Percentiles rank a stretch among this genome's conserved stretches.
phyloP scores from a whole-genome alignment of 2,329 filamentous ascomycete genomes.

The Cytospora chrysosperma region DNA sequence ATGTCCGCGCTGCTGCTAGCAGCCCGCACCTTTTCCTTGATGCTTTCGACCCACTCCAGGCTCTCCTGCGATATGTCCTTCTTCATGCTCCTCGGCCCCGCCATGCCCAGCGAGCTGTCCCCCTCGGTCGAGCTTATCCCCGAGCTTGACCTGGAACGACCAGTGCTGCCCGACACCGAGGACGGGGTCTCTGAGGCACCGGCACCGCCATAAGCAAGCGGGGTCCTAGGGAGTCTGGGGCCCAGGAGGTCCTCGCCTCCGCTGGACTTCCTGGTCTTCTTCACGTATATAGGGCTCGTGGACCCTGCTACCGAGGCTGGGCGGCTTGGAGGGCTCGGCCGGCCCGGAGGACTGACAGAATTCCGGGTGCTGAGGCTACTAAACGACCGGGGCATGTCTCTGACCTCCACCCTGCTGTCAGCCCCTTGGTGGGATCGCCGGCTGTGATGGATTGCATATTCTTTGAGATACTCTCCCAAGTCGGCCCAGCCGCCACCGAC shows the following conservation, averaged over 20 bases:
- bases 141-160: constrained; percentile 52
- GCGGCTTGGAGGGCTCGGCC: constrained; percentile 38
- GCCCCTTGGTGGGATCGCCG: constrained; percentile 55
- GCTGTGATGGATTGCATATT: constrained; percentile 90
- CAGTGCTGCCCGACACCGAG: constrained; percentile 39
- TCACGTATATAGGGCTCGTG: constrained; percentile 51
- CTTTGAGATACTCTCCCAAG: constrained; percentile 87
- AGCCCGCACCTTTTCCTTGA: constrained; percentile 75
- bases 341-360: constrained; percentile 35
- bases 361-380: constrained; percentile 20
- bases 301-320: constrained; percentile 39
- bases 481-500: constrained; percentile 99
- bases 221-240: constrained; percentile 41
- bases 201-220: constrained; percentile 35
- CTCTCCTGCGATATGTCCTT: constrained; percentile 70
- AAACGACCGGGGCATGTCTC: constrained; percentile 43
- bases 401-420: constrained; percentile 58
- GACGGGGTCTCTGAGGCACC: constrained; percentile 42
- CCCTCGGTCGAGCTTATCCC: constrained; percentile 58
- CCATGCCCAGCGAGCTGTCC: constrained; percentile 64
- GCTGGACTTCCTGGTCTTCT: constrained; percentile 51
- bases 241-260: constrained; percentile 36
- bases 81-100: constrained; percentile 65
- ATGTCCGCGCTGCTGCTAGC: constrained; percentile 53
- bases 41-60: constrained; percentile 76